Conservation (phyloP, 2,329 filamentous ascomycete genomes). For the Dryadomyces sulphureus region DNA sequence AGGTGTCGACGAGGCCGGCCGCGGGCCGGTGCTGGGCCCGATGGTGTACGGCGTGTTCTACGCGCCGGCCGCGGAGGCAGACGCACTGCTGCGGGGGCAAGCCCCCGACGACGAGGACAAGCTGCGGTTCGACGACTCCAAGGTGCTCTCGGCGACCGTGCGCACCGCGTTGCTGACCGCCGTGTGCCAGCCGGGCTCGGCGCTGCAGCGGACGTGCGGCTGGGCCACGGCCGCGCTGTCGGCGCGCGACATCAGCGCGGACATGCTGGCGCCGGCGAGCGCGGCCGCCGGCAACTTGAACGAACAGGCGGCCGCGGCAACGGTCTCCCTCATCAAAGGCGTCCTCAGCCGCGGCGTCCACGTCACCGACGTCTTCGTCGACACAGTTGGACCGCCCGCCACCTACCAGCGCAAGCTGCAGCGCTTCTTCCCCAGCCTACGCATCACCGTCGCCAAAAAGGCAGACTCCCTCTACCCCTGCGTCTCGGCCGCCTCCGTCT, state of each 20-base stretch:
- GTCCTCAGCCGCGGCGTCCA: constrained; percentile 69
- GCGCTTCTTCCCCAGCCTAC: constrained; percentile 63
- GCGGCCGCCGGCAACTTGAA: constrained; percentile 60
- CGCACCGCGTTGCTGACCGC: constrained; percentile 55
- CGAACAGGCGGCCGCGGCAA: constrained; percentile 88
- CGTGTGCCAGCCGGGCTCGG: constrained; percentile 47
- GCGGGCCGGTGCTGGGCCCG: constrained; percentile 79
- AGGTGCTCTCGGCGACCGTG: constrained; percentile 69
- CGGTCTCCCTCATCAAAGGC: constrained; percentile 63
- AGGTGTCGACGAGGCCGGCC: constrained; percentile 85
- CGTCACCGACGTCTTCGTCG: constrained; percentile 80
- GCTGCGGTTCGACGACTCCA: constrained; percentile 90
- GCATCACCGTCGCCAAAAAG: constrained; percentile 73
- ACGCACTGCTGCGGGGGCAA: constrained; percentile 51
- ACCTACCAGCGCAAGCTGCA: constrained; percentile 76
- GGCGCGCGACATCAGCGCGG: constrained; percentile 65
- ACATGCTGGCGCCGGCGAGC: constrained; percentile 56
- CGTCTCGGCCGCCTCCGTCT: constrained; percentile 86
- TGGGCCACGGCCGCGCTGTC: constrained; percentile 76
- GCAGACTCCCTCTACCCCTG: constrained; percentile 86
- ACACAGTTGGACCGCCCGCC: constrained; percentile 76
- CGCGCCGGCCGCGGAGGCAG: constrained; percentile 58
- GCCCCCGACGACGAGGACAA: constrained; percentile 23
- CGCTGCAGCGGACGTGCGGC: constrained; percentile 45
- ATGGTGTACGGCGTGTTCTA: constrained; percentile 61